A percentile compares a stretch with the other conserved stretches of the same genome.
These are phyloP conservation scores for Podila horticola DNA, from an alignment of 192 early-diverging fungal species.

Conservation along the genomic window DNA sequence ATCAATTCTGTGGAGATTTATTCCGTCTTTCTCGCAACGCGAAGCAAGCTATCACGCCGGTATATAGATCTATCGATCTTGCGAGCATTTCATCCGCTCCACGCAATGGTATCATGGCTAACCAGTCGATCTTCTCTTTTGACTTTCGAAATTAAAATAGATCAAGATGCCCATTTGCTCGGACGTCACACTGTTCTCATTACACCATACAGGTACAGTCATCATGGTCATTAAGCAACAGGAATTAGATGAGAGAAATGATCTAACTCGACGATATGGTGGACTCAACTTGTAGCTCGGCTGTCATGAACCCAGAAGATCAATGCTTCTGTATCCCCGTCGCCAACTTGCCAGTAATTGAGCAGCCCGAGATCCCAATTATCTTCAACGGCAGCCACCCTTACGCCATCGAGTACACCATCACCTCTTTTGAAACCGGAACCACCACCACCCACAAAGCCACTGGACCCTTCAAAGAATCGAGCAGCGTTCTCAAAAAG, in stretches of 20 bases:
- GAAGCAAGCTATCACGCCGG: background rate
- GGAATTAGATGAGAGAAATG: background rate
- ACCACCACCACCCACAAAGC: constrained; percentile 11
- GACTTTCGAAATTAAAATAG: constrained; percentile 4
- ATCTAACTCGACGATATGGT: background rate
- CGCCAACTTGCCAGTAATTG: constrained; percentile 12
- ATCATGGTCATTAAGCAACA: background rate
- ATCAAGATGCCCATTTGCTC: constrained; percentile 38
- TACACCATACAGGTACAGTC: constrained; percentile 34
- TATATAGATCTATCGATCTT: background rate
- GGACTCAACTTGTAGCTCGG: constrained; percentile 37
- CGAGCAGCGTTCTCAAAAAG: constrained; percentile 18
- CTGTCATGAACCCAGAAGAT: constrained; percentile 57
- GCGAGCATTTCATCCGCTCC: background rate
- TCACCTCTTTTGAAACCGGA: constrained; percentile 45
- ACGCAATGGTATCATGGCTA: background rate
- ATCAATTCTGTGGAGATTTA: constrained; percentile 31
- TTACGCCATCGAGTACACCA: constrained; percentile 29
- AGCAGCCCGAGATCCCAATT: constrained; percentile 33
- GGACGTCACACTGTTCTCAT: constrained; percentile 31
- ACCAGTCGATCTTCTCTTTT: background rate
- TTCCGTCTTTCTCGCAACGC: constrained; percentile 7
- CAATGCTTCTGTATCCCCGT: constrained; percentile 56
- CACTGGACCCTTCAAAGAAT: constrained; percentile 35
- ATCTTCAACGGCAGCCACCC: constrained; percentile 42